A percentile compares a stretch with the other conserved stretches of the same genome.
Evolutionary conservation across 306 rosid species (phyloP).

Genomic region (Crotalaria pallida): DNA sequence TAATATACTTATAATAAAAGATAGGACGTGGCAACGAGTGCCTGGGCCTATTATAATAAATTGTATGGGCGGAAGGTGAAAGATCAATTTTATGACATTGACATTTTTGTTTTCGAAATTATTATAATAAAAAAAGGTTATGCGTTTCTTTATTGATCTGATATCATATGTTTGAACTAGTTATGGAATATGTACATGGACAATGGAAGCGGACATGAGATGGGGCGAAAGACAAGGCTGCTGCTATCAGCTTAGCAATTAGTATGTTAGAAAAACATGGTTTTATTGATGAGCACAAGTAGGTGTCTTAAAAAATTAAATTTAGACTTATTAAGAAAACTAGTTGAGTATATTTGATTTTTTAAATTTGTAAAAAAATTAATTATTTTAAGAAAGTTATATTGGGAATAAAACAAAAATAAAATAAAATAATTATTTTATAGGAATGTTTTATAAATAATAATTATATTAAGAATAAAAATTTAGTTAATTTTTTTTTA

Average conservation of each 20-base stretch:
- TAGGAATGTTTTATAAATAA: too few relatives aligned
- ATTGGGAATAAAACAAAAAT: too few relatives aligned
- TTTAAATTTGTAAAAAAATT: too few relatives aligned
- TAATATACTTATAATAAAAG: not conserved
- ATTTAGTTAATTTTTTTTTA: too few relatives aligned
- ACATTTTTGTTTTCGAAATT: not conserved
- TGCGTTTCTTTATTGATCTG: not conserved
- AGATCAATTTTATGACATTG: not conserved
- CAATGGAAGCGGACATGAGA: not conserved
- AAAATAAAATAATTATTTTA: too few relatives aligned
- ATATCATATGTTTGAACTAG: not conserved
- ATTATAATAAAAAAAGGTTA: not conserved
- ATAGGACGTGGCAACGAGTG: constrained; percentile 19
- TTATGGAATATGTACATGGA: not conserved
- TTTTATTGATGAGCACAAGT: too few relatives aligned
- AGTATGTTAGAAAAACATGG: too few relatives aligned
- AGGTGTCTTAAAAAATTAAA: too few relatives aligned
- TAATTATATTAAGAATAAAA: too few relatives aligned
- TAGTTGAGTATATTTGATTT: too few relatives aligned
- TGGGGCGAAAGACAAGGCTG: not conserved
- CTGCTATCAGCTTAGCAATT: not conserved
- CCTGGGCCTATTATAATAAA: not conserved
- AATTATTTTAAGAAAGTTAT: too few relatives aligned
- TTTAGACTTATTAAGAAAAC: too few relatives aligned
- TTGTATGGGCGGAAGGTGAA: not conserved